A percentile compares a stretch with the other conserved stretches of the same genome.
Conservation (phyloP, 2,329 filamentous ascomycete genomes). For the Exophiala sp. region DNA sequence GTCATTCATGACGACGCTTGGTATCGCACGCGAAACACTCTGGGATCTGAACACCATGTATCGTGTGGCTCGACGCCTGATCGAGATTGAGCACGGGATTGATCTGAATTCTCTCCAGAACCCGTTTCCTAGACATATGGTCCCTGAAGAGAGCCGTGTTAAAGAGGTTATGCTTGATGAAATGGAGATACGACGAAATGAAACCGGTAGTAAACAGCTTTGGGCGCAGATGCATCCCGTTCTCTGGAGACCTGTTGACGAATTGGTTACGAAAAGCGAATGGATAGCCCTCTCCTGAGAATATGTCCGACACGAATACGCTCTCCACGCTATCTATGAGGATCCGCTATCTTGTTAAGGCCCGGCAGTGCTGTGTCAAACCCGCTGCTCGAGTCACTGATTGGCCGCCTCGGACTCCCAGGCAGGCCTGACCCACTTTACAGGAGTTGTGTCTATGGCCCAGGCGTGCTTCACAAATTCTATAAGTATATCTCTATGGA, state of each 20-base stretch:
- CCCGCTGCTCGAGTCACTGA: background rate
- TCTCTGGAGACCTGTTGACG: background rate
- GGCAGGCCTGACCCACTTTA: background rate
- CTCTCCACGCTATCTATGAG: background rate
- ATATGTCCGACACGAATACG: background rate
- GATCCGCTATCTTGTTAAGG: too few relatives aligned
- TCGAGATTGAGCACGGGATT: constrained; percentile 5
- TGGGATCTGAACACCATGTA: constrained; percentile 2
- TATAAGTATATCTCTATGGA: too few relatives aligned
- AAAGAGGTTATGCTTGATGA: background rate
- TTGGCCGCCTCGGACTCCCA: background rate
- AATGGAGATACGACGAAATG: background rate
- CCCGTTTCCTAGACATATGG: background rate
- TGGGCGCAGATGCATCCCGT: background rate
- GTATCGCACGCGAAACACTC: background rate
- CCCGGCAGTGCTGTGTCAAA: too few relatives aligned
- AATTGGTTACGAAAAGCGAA: background rate
- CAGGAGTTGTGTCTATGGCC: background rate
- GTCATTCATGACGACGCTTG: background rate
- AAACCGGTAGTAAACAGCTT: background rate
- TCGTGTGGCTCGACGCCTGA: background rate
- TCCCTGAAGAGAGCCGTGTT: background rate
- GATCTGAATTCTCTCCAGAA: background rate
- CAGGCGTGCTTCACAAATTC: background rate
- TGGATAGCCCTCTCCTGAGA: background rate